Conservation (phyloP, 1,139 yeast genomes). For the Yarrowia galli region DNA sequence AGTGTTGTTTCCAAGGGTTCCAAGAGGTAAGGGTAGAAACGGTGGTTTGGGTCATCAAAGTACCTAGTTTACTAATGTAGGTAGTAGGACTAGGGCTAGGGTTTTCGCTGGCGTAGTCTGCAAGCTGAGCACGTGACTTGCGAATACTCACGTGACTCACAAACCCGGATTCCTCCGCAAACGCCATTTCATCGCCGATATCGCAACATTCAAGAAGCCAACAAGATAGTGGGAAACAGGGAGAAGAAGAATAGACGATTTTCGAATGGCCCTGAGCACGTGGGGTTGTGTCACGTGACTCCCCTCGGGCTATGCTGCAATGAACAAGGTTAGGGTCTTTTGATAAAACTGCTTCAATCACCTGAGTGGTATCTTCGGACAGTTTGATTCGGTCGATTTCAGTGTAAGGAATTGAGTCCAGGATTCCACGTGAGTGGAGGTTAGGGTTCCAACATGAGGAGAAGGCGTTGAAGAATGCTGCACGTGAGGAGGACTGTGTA, state of each 20-base stretch:
- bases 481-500: no score
- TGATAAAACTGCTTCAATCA: slow-evolving; percentile 44
- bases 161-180: slow-evolving; percentile 25
- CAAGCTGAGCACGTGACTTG: slow-evolving; percentile 18
- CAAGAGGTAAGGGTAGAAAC: slow-evolving; percentile 1
- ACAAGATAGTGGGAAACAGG: not conserved
- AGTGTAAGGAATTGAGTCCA: slow-evolving; percentile 42
- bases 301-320: slow-evolving; percentile 11
- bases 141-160: slow-evolving; percentile 28
- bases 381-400: slow-evolving; percentile 44
- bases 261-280: not conserved
- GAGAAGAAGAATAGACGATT: slow-evolving; percentile 15
- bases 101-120: slow-evolving; percentile 8
- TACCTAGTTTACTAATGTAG: slow-evolving; percentile 9
- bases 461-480: slow-evolving; percentile 48
- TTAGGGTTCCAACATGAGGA: slow-evolving; percentile 45
- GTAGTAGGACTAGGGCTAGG: slow-evolving; percentile 2
- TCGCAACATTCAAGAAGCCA: slow-evolving; percentile 36
- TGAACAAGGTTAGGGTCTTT: slow-evolving; percentile 40
- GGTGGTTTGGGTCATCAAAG: not conserved
- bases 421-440: slow-evolving; percentile 44
- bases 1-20: slow-evolving; percentile 26
- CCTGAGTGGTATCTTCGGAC: slow-evolving; percentile 45
- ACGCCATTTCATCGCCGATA: slow-evolving; percentile 25
- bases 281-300: not conserved